Conservation (phyloP, 2,329 filamentous ascomycete species). For the Coniochaeta sp. region DNA sequence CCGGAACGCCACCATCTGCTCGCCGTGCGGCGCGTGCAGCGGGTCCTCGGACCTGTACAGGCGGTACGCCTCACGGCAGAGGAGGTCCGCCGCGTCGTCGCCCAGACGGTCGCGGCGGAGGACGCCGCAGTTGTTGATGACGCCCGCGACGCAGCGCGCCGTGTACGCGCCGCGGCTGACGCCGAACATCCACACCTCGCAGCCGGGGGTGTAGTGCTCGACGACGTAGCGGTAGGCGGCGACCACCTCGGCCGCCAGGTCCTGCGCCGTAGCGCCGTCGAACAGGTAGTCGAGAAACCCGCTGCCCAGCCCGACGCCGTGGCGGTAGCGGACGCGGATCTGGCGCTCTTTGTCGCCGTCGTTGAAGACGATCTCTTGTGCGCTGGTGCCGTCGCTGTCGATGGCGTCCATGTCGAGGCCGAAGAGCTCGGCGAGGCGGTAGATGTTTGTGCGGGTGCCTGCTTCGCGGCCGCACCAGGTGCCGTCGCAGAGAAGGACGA, state of each 20-base stretch:
- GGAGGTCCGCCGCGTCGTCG: neutral
- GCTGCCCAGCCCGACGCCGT: neutral
- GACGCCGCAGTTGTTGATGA: conserved; percentile 23
- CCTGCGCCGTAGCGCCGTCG: neutral
- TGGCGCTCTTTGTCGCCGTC: neutral
- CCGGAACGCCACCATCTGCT: neutral
- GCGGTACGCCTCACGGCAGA: neutral
- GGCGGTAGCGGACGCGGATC: neutral
- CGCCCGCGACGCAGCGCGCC: conserved; percentile 15
- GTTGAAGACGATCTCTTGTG: neutral
- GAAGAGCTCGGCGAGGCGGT: conserved; percentile 5
- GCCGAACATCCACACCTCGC: conserved; percentile 19
- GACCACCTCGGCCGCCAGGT: conserved; percentile 3
- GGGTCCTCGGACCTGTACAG: neutral
- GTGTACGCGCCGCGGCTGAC: conserved; percentile 17
- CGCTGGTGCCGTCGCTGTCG: neutral
- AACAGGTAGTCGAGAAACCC: conserved; percentile 1
- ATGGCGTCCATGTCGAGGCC: neutral
- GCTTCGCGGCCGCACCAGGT: neutral
- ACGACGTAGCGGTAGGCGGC: conserved; percentile 8
- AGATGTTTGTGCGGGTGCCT: conserved; percentile 4
- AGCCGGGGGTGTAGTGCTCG: conserved; percentile 11
- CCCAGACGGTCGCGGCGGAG: conserved; percentile 1
- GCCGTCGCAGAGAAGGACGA: conserved; percentile 2
- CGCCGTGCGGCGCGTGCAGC: neutral